Evolutionary conservation across 2,329 filamentous ascomycete genomes (phyloP).

Genomic region (Pestalotiopsis sp.): DNA sequence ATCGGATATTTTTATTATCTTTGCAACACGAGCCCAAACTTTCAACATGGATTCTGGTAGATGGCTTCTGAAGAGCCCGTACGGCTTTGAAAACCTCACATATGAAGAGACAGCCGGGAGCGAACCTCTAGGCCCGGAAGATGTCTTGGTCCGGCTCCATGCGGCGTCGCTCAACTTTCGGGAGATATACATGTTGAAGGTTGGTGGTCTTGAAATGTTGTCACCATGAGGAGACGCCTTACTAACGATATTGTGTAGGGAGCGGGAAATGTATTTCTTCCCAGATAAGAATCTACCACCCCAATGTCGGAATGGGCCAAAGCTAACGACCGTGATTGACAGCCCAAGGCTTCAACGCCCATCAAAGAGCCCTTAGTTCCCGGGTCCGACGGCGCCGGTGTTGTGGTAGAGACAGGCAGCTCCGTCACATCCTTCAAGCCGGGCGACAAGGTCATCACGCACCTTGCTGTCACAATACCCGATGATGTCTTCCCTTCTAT

Average conservation of each 20-base stretch:
- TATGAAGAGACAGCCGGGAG: constrained; percentile 24
- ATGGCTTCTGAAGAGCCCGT: constrained; percentile 35
- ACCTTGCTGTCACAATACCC: constrained; percentile 57
- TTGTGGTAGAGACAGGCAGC: constrained; percentile 37
- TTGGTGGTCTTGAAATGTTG: not conserved
- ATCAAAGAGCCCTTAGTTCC: constrained; percentile 20
- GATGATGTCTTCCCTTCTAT: constrained; percentile 39
- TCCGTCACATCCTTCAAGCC: constrained; percentile 21
- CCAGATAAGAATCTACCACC: no score
- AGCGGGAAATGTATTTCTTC: not conserved
- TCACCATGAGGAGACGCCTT: not conserved
- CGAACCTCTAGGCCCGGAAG: constrained; percentile 48
- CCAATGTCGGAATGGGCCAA: not conserved
- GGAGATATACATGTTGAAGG: constrained; percentile 34
- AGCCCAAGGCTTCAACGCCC: not conserved
- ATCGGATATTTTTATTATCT: no score
- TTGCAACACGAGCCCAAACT: not conserved
- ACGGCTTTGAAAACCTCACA: constrained; percentile 36
- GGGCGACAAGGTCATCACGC: constrained; percentile 50
- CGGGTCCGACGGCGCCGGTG: constrained; percentile 52
- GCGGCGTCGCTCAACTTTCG: constrained; percentile 42
- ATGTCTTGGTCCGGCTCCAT: constrained; percentile 55
- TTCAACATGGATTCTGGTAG: constrained; percentile 4
- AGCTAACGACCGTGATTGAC: not conserved
- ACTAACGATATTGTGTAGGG: not conserved